A percentile compares a stretch with the other conserved stretches of the same genome.
Conservation (phyloP, 306 rosid species). For the Dryas alaskensis region DNA sequence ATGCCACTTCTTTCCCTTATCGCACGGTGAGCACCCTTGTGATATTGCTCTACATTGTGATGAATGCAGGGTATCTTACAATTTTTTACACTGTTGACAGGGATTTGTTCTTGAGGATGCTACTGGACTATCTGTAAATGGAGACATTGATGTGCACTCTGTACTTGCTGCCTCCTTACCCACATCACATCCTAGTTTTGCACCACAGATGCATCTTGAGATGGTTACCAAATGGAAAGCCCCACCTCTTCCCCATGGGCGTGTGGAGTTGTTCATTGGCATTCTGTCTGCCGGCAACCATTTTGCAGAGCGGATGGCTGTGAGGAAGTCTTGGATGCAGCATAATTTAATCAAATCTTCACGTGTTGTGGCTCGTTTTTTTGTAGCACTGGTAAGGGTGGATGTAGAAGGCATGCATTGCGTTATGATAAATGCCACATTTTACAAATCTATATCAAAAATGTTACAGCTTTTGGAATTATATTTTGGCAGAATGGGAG, state of each 20-base stretch:
- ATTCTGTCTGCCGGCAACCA: conserved; percentile 95
- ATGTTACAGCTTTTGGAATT: conserved; percentile 29
- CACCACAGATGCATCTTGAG: conserved; percentile 81
- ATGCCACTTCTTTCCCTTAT: conserved; percentile 84
- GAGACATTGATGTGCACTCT: conserved; percentile 82
- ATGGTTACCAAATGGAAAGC: conserved; percentile 74
- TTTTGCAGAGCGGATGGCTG: conserved; percentile 96
- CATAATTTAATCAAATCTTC: conserved; percentile 74
- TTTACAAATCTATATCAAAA: conserved; percentile 18
- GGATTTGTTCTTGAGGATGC: conserved; percentile 98
- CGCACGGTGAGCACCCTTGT: conserved; percentile 64
- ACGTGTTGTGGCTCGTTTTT: conserved; percentile 71
- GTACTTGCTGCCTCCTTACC: conserved; percentile 81
- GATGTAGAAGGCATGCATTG: conserved; percentile 6
- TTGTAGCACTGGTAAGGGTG: conserved; percentile 79
- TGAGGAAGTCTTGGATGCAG: conserved; percentile 98
- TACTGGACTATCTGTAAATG: conserved; percentile 78
- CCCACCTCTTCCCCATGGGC: conserved; percentile 44
- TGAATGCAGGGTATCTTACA: conserved; percentile 6
- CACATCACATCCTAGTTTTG: conserved; percentile 87
- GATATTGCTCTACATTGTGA: conserved; percentile 14
- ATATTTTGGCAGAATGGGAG: conserved; percentile 67
- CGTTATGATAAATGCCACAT: conserved; percentile 4
- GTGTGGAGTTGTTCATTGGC: conserved; percentile 77
- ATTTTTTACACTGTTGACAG: conserved; percentile 36